These are phyloP conservation scores for Nothophaeocryptopus gaeumannii DNA, from an alignment of 2,329 filamentous ascomycete species.

Conservation along the genomic window DNA sequence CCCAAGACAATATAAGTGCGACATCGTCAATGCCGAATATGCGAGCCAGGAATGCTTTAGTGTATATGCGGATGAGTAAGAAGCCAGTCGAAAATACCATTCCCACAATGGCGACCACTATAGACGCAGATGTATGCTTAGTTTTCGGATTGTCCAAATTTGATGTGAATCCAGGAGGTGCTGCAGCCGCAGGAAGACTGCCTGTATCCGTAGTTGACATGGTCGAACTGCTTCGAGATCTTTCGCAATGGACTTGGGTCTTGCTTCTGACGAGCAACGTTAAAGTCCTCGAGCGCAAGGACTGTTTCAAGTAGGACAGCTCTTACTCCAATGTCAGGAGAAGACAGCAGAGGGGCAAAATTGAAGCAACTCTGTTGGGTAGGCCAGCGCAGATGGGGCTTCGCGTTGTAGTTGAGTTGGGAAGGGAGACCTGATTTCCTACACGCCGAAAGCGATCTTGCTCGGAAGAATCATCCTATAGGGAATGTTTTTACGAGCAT, in stretches of 20 bases:
- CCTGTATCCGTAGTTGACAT: constrained; percentile 9
- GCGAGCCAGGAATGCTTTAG: constrained; percentile 16
- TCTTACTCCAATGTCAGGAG: too few relatives aligned
- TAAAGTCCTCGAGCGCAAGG: neutral
- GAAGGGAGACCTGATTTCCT: too few relatives aligned
- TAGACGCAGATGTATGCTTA: constrained; percentile 4
- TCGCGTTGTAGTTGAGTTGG: too few relatives aligned
- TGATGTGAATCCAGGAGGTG: constrained; percentile 14
- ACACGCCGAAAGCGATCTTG: too few relatives aligned
- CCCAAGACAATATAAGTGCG: constrained; percentile 14
- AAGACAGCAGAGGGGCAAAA: too few relatives aligned
- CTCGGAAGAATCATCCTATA: too few relatives aligned
- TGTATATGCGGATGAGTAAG: constrained; percentile 15
- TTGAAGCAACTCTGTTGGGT: too few relatives aligned
- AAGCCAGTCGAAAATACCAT: constrained; percentile 17
- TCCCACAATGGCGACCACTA: constrained; percentile 12
- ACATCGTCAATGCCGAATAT: constrained; percentile 19
- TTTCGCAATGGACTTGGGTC: too few relatives aligned
- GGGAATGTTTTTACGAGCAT: neutral
- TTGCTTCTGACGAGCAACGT: neutral
- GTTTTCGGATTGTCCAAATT: constrained; percentile 12
- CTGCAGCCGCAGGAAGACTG: constrained; percentile 10
- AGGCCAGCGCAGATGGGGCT: too few relatives aligned
- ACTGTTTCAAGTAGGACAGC: too few relatives aligned
- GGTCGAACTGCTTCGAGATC: neutral